Evolutionary conservation across 495 filamentous ascomycete species (phyloP).

Genomic region (Aspergillus mulundensis): DNA sequence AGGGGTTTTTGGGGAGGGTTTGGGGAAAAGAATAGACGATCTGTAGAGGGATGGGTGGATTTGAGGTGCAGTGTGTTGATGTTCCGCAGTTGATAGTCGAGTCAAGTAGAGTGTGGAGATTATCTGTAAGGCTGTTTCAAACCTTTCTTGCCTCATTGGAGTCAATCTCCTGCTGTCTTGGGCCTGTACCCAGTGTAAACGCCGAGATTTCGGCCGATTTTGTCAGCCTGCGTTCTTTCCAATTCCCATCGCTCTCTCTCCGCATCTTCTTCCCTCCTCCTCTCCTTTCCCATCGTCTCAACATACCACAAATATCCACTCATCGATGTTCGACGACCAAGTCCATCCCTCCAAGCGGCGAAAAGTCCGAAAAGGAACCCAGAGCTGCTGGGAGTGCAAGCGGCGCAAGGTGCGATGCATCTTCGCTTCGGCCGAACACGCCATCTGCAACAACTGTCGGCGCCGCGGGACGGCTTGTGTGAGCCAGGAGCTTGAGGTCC

Average conservation of each 20-base stretch:
- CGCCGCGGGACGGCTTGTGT: constrained; percentile 34
- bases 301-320: background rate
- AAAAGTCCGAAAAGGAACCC: constrained; percentile 37
- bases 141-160: too few species aligned
- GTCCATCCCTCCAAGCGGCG: constrained; percentile 19
- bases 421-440: constrained; percentile 24
- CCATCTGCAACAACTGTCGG: constrained; percentile 38
- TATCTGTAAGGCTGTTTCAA: too few species aligned
- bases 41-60: background rate
- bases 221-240: background rate
- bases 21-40: constrained; percentile 41
- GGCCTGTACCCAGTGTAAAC: too few species aligned
- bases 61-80: too few species aligned
- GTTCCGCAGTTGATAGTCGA: too few species aligned
- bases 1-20: constrained; percentile 43
- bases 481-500: constrained; percentile 36
- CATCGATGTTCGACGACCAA: background rate
- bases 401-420: constrained; percentile 34
- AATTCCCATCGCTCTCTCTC: background rate
- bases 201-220: constrained; percentile 5
- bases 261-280: background rate
- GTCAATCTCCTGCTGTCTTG: too few species aligned
- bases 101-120: too few species aligned
- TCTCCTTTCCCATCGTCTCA: background rate
- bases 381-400: constrained; percentile 40